phyloP scores from a whole-genome alignment of 495 filamentous ascomycete genomes.

The Aspergillus incahuasiensis region DNA sequence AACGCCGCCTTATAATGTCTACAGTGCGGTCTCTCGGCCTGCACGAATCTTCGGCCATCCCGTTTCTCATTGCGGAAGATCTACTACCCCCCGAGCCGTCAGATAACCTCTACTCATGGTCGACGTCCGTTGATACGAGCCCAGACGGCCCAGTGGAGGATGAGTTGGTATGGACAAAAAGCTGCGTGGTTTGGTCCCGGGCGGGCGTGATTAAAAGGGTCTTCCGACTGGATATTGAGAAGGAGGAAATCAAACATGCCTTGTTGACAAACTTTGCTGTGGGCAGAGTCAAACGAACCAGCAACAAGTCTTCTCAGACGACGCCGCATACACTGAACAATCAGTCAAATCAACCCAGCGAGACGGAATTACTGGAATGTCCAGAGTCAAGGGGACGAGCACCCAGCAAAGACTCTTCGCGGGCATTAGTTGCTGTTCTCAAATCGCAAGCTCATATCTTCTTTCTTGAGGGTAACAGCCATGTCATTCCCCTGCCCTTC shows the following conservation, averaged over 20 bases:
- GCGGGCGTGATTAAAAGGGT: slow-evolving; percentile 80
- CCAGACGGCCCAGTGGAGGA: slow-evolving; percentile 56
- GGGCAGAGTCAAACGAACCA: slow-evolving; percentile 24
- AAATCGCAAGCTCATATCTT: slow-evolving; percentile 91
- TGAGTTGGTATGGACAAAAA: slow-evolving; percentile 78
- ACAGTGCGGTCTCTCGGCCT: slow-evolving; percentile 81
- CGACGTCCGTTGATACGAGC: slow-evolving; percentile 41
- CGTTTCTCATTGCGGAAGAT: slow-evolving; percentile 76
- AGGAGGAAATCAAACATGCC: slow-evolving; percentile 77
- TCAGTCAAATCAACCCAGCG: slow-evolving; percentile 9
- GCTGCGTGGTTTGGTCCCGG: slow-evolving; percentile 86
- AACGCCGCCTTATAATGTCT: slow-evolving; percentile 60
- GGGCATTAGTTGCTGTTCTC: slow-evolving; percentile 83
- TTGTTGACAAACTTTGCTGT: slow-evolving; percentile 77
- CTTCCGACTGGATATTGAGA: slow-evolving; percentile 82
- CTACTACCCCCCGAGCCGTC: slow-evolving; percentile 68
- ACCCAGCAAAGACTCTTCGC: slow-evolving; percentile 33
- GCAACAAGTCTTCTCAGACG: not conserved
- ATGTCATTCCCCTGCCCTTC: slow-evolving; percentile 90
- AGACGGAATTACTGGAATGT: not conserved
- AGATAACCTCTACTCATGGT: slow-evolving; percentile 69
- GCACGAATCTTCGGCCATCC: slow-evolving; percentile 76
- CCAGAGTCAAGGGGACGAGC: slow-evolving; percentile 18
- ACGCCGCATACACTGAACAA: not conserved
- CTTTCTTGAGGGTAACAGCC: slow-evolving; percentile 81